Base-by-base conservation (phyloP, 2,329 filamentous ascomycete genomes). In the Onygenales sp. region DNA sequence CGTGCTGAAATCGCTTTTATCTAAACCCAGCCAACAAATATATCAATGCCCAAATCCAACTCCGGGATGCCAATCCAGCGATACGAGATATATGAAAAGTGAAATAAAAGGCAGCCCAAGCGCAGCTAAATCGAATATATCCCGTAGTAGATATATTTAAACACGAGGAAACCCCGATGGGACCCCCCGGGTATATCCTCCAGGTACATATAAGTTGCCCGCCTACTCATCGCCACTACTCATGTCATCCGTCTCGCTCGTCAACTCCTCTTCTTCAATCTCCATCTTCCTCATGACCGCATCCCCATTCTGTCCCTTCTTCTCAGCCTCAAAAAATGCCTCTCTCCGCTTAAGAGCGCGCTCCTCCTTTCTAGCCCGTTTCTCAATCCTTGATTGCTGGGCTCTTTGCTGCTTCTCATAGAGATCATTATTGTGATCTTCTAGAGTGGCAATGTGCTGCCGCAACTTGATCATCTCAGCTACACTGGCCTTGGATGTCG, bases 271-370 rank as follows among this genome's bases (percentile, higher is more conserved):
- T 44, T 70, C 67, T 41, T 68, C 68, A 35, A 62, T 56, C 46
- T 72, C 70, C 65, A 72, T 69, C 54, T 65, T 62, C 41, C 66
- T 65, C 45, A 74, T 59, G n/a, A 61, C 62, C 5, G 60, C 60
- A 60, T 73, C 70, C 1, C 70, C 70, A 58, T 72, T 73, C 53
- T 62, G 63, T 31, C 72, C 72, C 54, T 66, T 69, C 56, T 70
- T 75, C 56, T 74, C 72, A 3, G 70, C 72, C 21, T 69, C 66
- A 57, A 75, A 71, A 67, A 72, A 75, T 21, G 70, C 70, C 59
- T 74, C 64, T 53, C 72, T 64, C 51, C 65, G 67, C 52, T 67
- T 66, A n/a, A 61, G 55, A 36, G 68, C 70, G n/a, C 67, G 64
- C 33, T 69, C 68, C 51, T 73, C 70, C 54, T 68, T 72, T 51